Evolutionary conservation across 1,139 yeast genomes (phyloP), one percentile per base, ranked within the genome.

Genomic region (Sugiyamaella castrensis): DNA sequence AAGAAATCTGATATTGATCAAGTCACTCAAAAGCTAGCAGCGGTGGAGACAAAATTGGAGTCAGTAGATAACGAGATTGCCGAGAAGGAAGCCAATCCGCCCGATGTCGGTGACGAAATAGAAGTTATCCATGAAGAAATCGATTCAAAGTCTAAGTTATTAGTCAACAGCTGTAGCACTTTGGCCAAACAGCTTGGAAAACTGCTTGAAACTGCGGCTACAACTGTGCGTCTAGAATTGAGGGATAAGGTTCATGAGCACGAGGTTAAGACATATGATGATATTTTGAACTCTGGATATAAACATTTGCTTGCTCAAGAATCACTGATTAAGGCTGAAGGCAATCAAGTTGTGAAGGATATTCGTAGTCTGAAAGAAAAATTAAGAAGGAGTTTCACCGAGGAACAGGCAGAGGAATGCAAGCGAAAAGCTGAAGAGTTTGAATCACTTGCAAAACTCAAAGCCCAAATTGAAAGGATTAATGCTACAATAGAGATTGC

Each of bases 131-230:
- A 36, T 24, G 47, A 26, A n/a, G 40, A 42, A 19, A 33, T 42
- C 29, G 31, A 40, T 1, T 19, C 15, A 5, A 55, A 50, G 5
- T 15, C 61, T 4, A 46, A 55, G 13, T 50, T 46, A 1, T 55
- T 61, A 35, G 52, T 53, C 4, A 48, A 56, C 2, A 46, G 52
- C 8, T 35, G 61, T 5, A 48, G 56, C 2, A 42, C 47, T 2
- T 50, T 58, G 34, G 48, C 58, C 5, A 57, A 55, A 11, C 46
- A 39, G 29, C 43, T 55, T 31, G 55, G 53, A 27, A 42, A 43
- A 28, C 42, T 52, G 13, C 55, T 52, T 31, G 48, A 37, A 28
- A 8, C 12, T 8, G 10, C 36, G 9, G 35, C 26, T 4, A 9
- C 13, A 12, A 7, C 34, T 11, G 12, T 28, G 11, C 24, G 8